Evolutionary conservation across 1,284 basidiomycete genomes (phyloP), one percentile per base, ranked within the genome.

Genomic region (Tylopilus sp.): DNA sequence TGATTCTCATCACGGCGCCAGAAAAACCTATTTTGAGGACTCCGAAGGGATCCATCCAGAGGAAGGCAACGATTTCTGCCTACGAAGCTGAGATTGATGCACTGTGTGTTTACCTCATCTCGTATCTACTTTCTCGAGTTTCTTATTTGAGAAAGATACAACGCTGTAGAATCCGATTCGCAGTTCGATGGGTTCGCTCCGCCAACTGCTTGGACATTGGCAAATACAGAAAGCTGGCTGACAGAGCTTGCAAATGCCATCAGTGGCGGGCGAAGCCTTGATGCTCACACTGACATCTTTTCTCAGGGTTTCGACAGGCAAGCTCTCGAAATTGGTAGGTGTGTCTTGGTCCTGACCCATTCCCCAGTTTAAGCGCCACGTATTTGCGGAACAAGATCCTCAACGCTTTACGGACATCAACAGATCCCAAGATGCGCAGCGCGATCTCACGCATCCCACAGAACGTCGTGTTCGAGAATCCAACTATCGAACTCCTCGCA

Each of bases 1-100:
- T 65, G 58, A 60, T 70, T 25, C 25, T 68, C 13, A 55, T 65
- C 15, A 55, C 59, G 1, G 42, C 48, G 16, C 43, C 48, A 6
- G 56, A 59, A 6, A 68, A 68, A 30, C 63, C 59, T 0, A 54
- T 67, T 51, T 44, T 55, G 16, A 53, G 59, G 2, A 48, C 67
- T 0, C 53, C 52, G 1, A 70, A 69, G 44, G 64, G 61, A 4
- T 63, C 65, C 1, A 59, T 69, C 2, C 52, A 42, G 4, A 56
- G 58, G 41, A 68, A 66, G 41, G 65, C 56, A 6, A 61, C 60
- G 3, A 21, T 67, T 19, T 43, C 28, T 5, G 0, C 52, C 13
- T 71, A 71, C 35, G 56, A 55, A 23, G 3, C 51, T 1, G 60
- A 70, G 44, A 63, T 69, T 3, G 51, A 66, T 23, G 51, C 47